phyloP scores from a whole-genome alignment of 2,329 filamentous ascomycete genomes.

The Aspergillus novofumigatus region DNA sequence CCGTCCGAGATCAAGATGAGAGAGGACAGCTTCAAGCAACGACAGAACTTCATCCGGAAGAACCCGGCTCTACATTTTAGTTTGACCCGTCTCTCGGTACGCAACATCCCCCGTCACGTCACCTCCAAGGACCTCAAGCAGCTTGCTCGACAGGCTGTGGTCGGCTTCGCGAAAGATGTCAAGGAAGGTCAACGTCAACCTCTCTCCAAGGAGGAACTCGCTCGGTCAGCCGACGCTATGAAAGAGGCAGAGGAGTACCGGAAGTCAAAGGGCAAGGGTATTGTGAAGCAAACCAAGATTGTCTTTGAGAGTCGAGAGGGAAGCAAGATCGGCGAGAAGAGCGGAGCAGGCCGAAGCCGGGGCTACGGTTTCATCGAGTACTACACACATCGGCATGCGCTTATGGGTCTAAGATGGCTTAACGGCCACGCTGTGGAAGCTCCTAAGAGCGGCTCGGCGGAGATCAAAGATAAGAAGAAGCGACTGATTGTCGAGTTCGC shows the following conservation, averaged over 20 bases:
- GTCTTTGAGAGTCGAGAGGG: constrained; percentile 87
- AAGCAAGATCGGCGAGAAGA: constrained; percentile 72
- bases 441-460: constrained; percentile 28
- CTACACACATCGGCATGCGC: constrained; percentile 82
- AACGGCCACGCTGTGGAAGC: constrained; percentile 66
- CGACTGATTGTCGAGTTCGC: constrained; percentile 93
- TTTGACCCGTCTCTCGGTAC: constrained; percentile 82
- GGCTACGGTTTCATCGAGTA: constrained; percentile 99
- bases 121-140: constrained; percentile 86
- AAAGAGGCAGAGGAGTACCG: constrained; percentile 73
- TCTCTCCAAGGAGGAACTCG: constrained; percentile 84
- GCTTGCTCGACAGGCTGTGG: constrained; percentile 84
- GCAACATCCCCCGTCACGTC: constrained; percentile 82
- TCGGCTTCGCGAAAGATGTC: constrained; percentile 88
- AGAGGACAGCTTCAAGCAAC: constrained; percentile 79
- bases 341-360: constrained; percentile 74
- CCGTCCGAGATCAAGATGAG: constrained; percentile 81
- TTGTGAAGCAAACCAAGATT: constrained; percentile 90
- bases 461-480: constrained; percentile 69
- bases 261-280: constrained; percentile 75
- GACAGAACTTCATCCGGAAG: constrained; percentile 82
- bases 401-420: constrained; percentile 92
- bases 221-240: constrained; percentile 74
- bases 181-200: constrained; percentile 70
- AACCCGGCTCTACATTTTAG: constrained; percentile 88